A percentile compares a stretch with the other conserved stretches of the same genome.
Evolutionary conservation across 75 land plant species (phyloP).

Genomic region (Selaginella moellendorffii): DNA sequence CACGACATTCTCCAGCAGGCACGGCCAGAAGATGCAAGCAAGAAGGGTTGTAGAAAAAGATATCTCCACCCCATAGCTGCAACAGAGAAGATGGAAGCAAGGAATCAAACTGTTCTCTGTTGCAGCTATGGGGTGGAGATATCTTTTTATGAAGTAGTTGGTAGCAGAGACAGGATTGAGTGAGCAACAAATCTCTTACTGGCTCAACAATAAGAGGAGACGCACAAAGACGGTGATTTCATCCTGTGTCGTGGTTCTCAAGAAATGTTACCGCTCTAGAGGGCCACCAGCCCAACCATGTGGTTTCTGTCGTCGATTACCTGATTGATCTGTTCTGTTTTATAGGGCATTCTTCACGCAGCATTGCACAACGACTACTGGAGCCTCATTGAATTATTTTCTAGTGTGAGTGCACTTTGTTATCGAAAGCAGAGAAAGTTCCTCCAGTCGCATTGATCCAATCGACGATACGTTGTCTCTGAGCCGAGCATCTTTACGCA

Average conservation of each 20-base stretch:
- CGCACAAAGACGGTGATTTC: constrained; percentile 34
- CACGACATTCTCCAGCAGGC: too few species aligned
- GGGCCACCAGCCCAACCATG: constrained; percentile 55
- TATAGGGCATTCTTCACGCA: constrained; percentile 51
- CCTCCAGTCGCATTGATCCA: constrained; percentile 44
- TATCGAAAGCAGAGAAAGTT: constrained; percentile 45
- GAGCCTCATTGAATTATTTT: not conserved
- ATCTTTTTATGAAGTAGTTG: too few species aligned
- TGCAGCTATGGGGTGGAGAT: too few species aligned
- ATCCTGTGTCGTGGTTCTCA: constrained; percentile 74
- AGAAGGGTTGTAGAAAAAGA: too few species aligned
- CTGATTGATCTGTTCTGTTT: constrained; percentile 40
- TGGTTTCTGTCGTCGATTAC: constrained; percentile 36
- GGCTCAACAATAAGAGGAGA: not conserved
- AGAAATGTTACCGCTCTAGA: constrained; percentile 66
- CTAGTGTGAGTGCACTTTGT: constrained; percentile 38
- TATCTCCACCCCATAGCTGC: too few species aligned
- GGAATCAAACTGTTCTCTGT: too few species aligned
- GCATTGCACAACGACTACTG: constrained; percentile 24
- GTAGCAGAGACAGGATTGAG: too few species aligned
- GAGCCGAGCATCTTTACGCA: constrained; percentile 35
- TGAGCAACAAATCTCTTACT: too few species aligned
- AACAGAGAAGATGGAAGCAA: too few species aligned
- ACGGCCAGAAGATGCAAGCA: too few species aligned
- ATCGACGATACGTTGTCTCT: constrained; percentile 32